Percentiles rank a stretch among this genome's conserved stretches.
These are phyloP conservation scores for Simplicillium sp. DNA, from an alignment of 2,329 filamentous ascomycete genomes.

Conservation along the genomic window DNA sequence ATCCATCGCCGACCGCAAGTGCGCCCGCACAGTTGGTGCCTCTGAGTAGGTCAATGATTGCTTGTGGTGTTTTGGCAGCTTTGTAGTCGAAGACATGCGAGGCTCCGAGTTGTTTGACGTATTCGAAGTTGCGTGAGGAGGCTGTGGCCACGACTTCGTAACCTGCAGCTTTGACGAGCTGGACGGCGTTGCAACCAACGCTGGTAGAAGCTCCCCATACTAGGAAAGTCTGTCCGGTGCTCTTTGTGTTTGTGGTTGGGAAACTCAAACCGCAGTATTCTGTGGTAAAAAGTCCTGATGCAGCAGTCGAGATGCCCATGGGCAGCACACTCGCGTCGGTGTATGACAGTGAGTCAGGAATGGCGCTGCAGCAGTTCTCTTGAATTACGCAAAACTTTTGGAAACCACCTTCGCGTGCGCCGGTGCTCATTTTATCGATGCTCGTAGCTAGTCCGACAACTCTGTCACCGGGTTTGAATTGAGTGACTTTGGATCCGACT, in stretches of 20 bases:
- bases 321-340: slow-evolving; percentile 12
- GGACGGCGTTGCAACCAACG: slow-evolving; percentile 16
- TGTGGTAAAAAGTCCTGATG: slow-evolving; percentile 13
- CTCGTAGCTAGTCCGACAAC: slow-evolving; percentile 17
- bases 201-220: slow-evolving; percentile 22
- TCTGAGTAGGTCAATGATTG: no score
- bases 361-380: slow-evolving; percentile 3
- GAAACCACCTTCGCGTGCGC: slow-evolving; percentile 15
- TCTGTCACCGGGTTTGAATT: slow-evolving; percentile 13
- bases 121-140: slow-evolving; percentile 14
- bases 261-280: slow-evolving; percentile 7
- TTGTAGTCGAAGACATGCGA: no score
- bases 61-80: no score
- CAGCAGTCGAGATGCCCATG: slow-evolving; percentile 15
- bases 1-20: no score
- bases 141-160: slow-evolving; percentile 23
- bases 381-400: slow-evolving; percentile 13
- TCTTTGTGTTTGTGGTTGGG: slow-evolving; percentile 11
- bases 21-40: no score
- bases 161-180: slow-evolving; percentile 16
- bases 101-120: no score
- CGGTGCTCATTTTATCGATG: slow-evolving; percentile 20
- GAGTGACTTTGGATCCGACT: slow-evolving; percentile 14
- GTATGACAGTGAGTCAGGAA: slow-evolving; percentile 13
- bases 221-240: slow-evolving; percentile 11